Percentiles rank a stretch among this genome's conserved stretches.
These are phyloP conservation scores for Cercophora newfieldiana DNA, from an alignment of 495 filamentous ascomycete genomes.

Conservation along the genomic window DNA sequence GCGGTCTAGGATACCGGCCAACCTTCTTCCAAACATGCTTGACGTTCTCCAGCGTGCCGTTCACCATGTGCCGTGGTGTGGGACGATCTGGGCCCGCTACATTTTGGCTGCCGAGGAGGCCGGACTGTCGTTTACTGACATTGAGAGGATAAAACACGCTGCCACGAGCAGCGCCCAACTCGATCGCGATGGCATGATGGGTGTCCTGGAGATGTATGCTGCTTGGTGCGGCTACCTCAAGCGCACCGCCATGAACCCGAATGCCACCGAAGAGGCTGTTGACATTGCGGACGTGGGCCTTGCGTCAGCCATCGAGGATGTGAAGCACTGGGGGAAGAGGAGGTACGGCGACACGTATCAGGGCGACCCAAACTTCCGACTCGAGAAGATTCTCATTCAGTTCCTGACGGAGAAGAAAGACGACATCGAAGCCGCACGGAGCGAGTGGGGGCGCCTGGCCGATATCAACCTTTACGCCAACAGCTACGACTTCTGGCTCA, in stretches of 20 bases:
- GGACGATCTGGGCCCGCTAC: constrained; percentile 84
- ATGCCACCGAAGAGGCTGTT: constrained; percentile 81
- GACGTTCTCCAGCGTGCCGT: constrained; percentile 68
- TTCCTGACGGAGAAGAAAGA: constrained; percentile 75
- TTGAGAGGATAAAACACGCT: constrained; percentile 86
- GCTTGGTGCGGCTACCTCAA: constrained; percentile 93
- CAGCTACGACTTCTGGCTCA: constrained; percentile 89
- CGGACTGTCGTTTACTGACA: constrained; percentile 68
- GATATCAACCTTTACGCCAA: constrained; percentile 58
- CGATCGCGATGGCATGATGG: constrained; percentile 69
- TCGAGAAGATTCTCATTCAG: constrained; percentile 90
- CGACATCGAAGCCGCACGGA: constrained; percentile 62
- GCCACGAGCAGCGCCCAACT: constrained; percentile 82
- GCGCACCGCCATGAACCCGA: constrained; percentile 71
- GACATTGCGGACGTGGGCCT: constrained; percentile 92
- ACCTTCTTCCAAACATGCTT: constrained; percentile 45
- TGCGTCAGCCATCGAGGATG: constrained; percentile 77
- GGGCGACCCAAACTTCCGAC: constrained; percentile 81
- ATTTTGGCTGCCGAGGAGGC: constrained; percentile 79
- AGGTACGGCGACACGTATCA: constrained; percentile 71
- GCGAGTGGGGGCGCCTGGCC: constrained; percentile 71
- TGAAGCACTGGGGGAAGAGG: constrained; percentile 72
- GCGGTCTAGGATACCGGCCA: constrained; percentile 32
- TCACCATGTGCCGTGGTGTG: constrained; percentile 88
- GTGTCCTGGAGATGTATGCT: constrained; percentile 83